Evolutionary conservation across 768 basidiomycete genomes (phyloP).

Genomic region (Ephemerocybe angulata): DNA sequence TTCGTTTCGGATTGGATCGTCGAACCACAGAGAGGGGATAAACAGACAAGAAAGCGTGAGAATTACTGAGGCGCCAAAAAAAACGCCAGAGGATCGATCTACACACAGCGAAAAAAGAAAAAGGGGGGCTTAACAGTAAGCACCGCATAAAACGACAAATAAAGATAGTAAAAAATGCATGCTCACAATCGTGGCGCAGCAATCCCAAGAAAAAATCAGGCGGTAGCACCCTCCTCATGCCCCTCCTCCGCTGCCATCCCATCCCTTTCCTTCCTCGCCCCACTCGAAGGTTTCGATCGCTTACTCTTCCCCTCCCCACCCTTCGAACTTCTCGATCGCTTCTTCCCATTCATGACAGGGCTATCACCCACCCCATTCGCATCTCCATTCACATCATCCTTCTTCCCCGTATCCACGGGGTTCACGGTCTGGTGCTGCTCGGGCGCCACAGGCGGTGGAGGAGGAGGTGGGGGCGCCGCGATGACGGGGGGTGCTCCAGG

Average conservation of each 20-base stretch:
- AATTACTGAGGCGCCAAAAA: too few species aligned
- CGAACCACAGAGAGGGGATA: too few species aligned
- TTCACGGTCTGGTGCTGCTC: slow-evolving; percentile 27
- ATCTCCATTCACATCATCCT: slow-evolving; percentile 19
- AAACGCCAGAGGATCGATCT: too few species aligned
- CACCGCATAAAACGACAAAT: too few species aligned
- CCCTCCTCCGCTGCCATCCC: slow-evolving; percentile 13
- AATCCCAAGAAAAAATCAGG: neutral
- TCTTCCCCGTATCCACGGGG: slow-evolving; percentile 27
- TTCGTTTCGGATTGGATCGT: too few species aligned
- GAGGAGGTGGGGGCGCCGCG: too few species aligned
- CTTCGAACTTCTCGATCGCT: slow-evolving; percentile 7
- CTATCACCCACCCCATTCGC: slow-evolving; percentile 11
- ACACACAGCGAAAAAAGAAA: too few species aligned
- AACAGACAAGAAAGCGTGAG: too few species aligned
- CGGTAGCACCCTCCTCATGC: neutral
- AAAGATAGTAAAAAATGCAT: neutral
- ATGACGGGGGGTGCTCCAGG: too few species aligned
- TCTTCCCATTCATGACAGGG: slow-evolving; percentile 15
- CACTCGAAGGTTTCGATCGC: slow-evolving; percentile 10
- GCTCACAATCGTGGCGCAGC: neutral
- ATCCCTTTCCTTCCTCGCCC: slow-evolving; percentile 4
- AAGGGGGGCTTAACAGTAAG: too few species aligned
- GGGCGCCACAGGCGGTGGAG: slow-evolving; percentile 13
- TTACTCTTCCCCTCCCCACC: slow-evolving; percentile 13